A percentile compares a stretch with the other conserved stretches of the same genome.
phyloP scores from a whole-genome alignment of 176 grass and related monocot genomes.

The Phragmites australis region DNA sequence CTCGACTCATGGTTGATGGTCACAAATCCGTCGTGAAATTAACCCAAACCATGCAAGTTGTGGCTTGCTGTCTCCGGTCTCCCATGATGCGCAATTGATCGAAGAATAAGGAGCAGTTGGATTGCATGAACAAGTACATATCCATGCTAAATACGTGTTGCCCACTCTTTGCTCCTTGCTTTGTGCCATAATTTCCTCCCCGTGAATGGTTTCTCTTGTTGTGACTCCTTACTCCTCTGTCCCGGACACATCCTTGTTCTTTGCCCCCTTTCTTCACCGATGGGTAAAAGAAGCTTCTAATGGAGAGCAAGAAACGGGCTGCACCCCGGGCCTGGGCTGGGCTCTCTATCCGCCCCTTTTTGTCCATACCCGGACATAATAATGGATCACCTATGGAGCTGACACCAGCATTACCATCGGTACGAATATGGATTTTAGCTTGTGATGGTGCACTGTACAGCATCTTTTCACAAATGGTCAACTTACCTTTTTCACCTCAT shows the following conservation, averaged over 20 bases:
- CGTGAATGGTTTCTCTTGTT: conserved; percentile 24
- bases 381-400: too few species aligned
- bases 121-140: conserved; percentile 41
- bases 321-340: neutral
- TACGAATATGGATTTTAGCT: too few species aligned
- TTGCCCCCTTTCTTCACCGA: neutral
- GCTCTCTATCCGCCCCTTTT: too few species aligned
- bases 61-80: conserved; percentile 16
- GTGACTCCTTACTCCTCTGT: conserved; percentile 39
- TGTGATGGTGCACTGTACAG: too few species aligned
- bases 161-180: conserved; percentile 54
- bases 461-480: too few species aligned
- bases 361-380: too few species aligned
- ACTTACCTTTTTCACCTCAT: too few species aligned
- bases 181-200: conserved; percentile 37
- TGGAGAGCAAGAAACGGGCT: neutral
- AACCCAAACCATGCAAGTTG: conserved; percentile 11
- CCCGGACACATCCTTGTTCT: neutral
- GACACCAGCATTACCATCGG: too few species aligned
- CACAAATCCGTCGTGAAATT: conserved; percentile 28
- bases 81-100: conserved; percentile 22
- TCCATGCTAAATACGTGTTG: conserved; percentile 55
- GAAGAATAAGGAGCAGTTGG: conserved; percentile 48
- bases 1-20: neutral
- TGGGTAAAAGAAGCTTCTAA: conserved; percentile 41